Base-by-base conservation (phyloP, 192 early-diverging fungal genomes). In the Rhizoclosmatium globosum region DNA sequence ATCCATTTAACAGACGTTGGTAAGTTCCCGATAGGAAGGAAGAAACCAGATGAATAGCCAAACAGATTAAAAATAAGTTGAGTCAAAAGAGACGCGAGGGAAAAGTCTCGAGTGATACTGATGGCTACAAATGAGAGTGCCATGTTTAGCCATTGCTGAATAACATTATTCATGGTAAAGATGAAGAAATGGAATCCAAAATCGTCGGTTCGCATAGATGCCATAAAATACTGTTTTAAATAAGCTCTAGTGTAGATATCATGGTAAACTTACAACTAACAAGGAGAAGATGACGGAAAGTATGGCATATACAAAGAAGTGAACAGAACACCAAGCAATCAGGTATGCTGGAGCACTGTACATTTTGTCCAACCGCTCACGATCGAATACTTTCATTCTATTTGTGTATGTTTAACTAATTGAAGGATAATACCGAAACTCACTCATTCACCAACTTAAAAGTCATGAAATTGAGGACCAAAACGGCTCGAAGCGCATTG, bases 331-430 rank as follows among this genome's bases (percentile, higher is more conserved):
- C 79, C 66, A 79, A 7, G 76, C 69, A 46, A 85, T 7, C 1
- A 87, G 70, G 77, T 85, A 87, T 3, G 85, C 65, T 2, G 76
- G 61, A 19, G 81, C 81, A 13, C 79, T 70, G 66, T 87, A 87
- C 85, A 87, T 87, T 23, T 79, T 69, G 83, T 87, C 85, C 13
- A 62, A 47, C 13, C 83, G 73, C 43, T 87, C 85, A 11, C 82
- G 64, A 53, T 87, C 85, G 70, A 85, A 87, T 15, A 87, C 83
- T 46, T 82, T 64, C 64, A 87, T 78, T n/a, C n/a, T n/a, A n/a
- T n/a, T n/a, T n/a, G n/a, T n/a, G n/a, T n/a, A n/a, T n/a, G n/a
- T n/a, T n/a, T n/a, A n/a, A n/a, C n/a, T n/a, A n/a, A n/a, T n/a
- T n/a, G n/a, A n/a, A n/a, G n/a, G n/a, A n/a, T n/a, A n/a, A n/a